Conservation (phyloP, 2,329 filamentous ascomycete genomes). For the Ophiostoma australiae region DNA sequence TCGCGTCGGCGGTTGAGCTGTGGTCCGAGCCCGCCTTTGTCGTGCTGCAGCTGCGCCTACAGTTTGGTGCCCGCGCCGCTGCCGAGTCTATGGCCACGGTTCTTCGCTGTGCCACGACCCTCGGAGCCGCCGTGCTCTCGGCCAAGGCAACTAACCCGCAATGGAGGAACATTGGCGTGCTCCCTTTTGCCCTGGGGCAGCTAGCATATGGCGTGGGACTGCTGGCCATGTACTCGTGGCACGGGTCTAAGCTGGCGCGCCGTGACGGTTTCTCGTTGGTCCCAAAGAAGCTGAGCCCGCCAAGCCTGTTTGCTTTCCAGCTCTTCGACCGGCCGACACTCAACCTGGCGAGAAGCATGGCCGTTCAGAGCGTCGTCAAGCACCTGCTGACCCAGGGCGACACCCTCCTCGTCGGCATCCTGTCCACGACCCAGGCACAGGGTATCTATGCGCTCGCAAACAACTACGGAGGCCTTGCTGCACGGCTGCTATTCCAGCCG, state of each 20-base stretch:
- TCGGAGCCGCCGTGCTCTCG: slow-evolving; percentile 58
- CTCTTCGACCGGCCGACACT: slow-evolving; percentile 68
- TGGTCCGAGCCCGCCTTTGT: slow-evolving; percentile 85
- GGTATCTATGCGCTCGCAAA: slow-evolving; percentile 89
- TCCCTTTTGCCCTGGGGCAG: slow-evolving; percentile 88
- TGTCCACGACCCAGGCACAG: slow-evolving; percentile 75
- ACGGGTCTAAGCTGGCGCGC: slow-evolving; percentile 53
- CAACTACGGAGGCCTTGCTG: slow-evolving; percentile 87
- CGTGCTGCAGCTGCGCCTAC: slow-evolving; percentile 73
- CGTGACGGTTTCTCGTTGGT: slow-evolving; percentile 65
- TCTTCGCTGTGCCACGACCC: slow-evolving; percentile 68
- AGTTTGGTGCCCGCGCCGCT: slow-evolving; percentile 72
- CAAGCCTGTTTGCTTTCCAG: slow-evolving; percentile 50
- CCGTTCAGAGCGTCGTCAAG: slow-evolving; percentile 83
- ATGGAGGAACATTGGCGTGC: slow-evolving; percentile 58
- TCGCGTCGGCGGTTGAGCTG: slow-evolving; percentile 65
- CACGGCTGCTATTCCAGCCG: slow-evolving; percentile 86
- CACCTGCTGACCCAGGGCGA: slow-evolving; percentile 93
- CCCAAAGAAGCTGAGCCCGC: slow-evolving; percentile 38
- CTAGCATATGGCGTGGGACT: slow-evolving; percentile 67
- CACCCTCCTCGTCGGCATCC: slow-evolving; percentile 73
- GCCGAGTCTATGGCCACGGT: slow-evolving; percentile 83
- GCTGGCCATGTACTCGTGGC: slow-evolving; percentile 63
- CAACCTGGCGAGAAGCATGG: slow-evolving; percentile 72
- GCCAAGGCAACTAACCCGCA: background rate